Base-by-base conservation (phyloP, 2,329 filamentous ascomycete genomes). In the Colletotrichum euphorbiae region DNA sequence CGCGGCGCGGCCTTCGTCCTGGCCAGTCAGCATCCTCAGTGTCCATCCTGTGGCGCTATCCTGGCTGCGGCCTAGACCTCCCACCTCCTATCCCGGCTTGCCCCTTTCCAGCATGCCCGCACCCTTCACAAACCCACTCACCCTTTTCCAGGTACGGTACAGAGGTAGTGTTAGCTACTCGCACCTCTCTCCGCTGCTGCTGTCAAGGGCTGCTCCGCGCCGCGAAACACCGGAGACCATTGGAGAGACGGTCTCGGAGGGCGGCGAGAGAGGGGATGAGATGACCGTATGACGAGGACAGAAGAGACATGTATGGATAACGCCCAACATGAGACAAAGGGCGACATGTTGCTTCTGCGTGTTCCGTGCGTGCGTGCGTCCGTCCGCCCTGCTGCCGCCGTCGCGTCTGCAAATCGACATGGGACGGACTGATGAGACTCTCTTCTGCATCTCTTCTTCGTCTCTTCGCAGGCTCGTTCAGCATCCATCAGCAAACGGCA, bases 251-350 rank as follows among this genome's bases (percentile, higher is more conserved):
- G 48, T 51, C 48, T 33, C 48, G 48, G 48, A 28, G 48, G 48
- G 31, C 33, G 48, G 43, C 45, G 3, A 40, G 40, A 45, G 24
- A 59, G 42, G 15, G 21, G 66, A 69, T 55, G 55, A 48, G 46
- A 60, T 65, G n/a, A n/a, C n/a, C n/a, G n/a, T n/a, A n/a, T n/a
- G 66, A 48, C 48, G 33, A 55, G 54, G 24, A 36, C 54, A 48
- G 11, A 19, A 48, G 11, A 19, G 13, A 13, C 28, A 50, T 17
- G 21, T 28, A 5, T n/a, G 9, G 38, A 4, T 7, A 17, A 13
- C 21, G 17, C 38, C 13, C 28, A 51, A 19, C 40, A 66, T 33
- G 52, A 48, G 54, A 69, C 42, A 19, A 17, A 48, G 15, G 24
- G 21, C 21, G 6, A 15, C 24, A 7, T 21, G 8, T 46, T 55